Percentiles rank a stretch among this genome's conserved stretches.
Conservation (phyloP, 2,329 filamentous ascomycete species). For the Diaporthe aspalathi region DNA sequence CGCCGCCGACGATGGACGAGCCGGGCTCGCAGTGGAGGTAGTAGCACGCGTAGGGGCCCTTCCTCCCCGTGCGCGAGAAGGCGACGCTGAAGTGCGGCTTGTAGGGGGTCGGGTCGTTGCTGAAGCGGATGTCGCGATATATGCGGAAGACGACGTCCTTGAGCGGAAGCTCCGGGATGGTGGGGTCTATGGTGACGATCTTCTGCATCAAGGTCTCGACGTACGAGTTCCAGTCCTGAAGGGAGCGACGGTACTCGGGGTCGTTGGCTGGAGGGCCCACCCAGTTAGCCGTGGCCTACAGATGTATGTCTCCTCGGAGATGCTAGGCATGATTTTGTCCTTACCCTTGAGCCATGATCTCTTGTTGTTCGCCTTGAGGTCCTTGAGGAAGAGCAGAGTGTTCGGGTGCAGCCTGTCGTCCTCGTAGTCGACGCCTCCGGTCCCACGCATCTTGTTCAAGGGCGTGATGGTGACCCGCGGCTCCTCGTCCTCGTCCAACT, state of each 20-base stretch:
- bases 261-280: slow-evolving; percentile 72
- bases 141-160: slow-evolving; percentile 92
- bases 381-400: slow-evolving; percentile 67
- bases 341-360: slow-evolving; percentile 69
- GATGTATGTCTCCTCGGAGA: accelerated
- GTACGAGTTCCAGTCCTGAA: slow-evolving; percentile 85
- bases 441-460: slow-evolving; percentile 54
- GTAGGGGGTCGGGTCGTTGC: slow-evolving; percentile 86
- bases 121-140: slow-evolving; percentile 87
- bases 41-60: slow-evolving; percentile 89
- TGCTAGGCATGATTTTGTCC: slow-evolving; percentile 34
- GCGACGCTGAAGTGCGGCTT: slow-evolving; percentile 89
- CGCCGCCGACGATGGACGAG: slow-evolving; percentile 80
- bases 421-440: slow-evolving; percentile 59
- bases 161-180: slow-evolving; percentile 84
- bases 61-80: slow-evolving; percentile 88
- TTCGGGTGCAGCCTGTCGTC: slow-evolving; percentile 67
- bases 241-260: slow-evolving; percentile 79
- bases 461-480: slow-evolving; percentile 55
- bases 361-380: slow-evolving; percentile 70
- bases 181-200: slow-evolving; percentile 79
- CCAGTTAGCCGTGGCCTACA: neutral
- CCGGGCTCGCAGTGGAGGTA: slow-evolving; percentile 85
- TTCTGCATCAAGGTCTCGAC: slow-evolving; percentile 77
- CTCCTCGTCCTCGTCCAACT: slow-evolving; percentile 50